phyloP scores from a whole-genome alignment of 768 basidiomycete genomes.

The Suillus ampliporus region DNA sequence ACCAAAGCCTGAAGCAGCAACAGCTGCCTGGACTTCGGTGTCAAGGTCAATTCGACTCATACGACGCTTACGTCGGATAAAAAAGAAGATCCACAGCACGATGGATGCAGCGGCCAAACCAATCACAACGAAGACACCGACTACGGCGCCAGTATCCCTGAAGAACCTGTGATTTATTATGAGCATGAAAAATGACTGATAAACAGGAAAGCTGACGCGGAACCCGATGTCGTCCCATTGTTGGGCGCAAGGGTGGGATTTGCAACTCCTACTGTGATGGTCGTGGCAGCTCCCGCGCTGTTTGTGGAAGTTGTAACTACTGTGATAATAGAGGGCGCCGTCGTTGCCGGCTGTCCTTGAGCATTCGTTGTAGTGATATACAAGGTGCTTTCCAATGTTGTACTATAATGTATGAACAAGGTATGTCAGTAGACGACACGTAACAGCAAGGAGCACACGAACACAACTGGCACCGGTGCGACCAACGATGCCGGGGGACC shows the following conservation, averaged over 20 bases:
- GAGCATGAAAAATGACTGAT: slow-evolving; percentile 14
- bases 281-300: slow-evolving; percentile 55
- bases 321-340: slow-evolving; percentile 64
- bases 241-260: slow-evolving; percentile 74
- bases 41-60: slow-evolving; percentile 70
- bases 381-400: slow-evolving; percentile 55
- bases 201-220: slow-evolving; percentile 52
- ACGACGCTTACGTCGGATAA: slow-evolving; percentile 67
- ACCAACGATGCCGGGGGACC: slow-evolving; percentile 16
- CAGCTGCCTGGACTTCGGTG: slow-evolving; percentile 69
- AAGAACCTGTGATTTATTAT: slow-evolving; percentile 66
- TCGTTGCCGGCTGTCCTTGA: slow-evolving; percentile 52
- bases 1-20: slow-evolving; percentile 73
- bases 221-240: slow-evolving; percentile 43
- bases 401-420: slow-evolving; percentile 42
- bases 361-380: slow-evolving; percentile 66
- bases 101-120: slow-evolving; percentile 79
- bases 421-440: slow-evolving; percentile 18
- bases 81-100: slow-evolving; percentile 73
- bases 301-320: slow-evolving; percentile 58
- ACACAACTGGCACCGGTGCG: slow-evolving; percentile 19
- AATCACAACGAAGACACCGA: slow-evolving; percentile 89
- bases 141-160: slow-evolving; percentile 86
- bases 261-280: slow-evolving; percentile 66
- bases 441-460: slow-evolving; percentile 19